Evolutionary conservation across 75 land plant species (phyloP).

Genomic region (Pinus albicaulis): DNA sequence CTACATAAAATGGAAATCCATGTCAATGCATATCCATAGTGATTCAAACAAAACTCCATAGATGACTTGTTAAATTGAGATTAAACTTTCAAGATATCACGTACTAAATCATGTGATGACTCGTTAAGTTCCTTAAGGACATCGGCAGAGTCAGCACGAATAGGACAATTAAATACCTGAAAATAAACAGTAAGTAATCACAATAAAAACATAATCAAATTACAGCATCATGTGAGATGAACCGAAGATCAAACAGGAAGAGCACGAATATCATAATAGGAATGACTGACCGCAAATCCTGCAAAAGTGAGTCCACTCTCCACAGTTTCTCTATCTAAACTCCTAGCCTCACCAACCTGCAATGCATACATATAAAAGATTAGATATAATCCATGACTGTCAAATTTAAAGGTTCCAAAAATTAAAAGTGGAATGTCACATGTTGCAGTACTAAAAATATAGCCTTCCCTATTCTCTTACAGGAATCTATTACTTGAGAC

Average conservation of each 20-base stretch:
- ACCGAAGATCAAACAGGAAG: background rate
- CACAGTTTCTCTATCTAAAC: slow-evolving; percentile 78
- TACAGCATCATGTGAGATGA: slow-evolving; percentile 4
- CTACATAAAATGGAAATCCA: slow-evolving; percentile 32
- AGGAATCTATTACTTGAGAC: no score
- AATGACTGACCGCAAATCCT: slow-evolving; percentile 87
- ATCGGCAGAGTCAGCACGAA: slow-evolving; percentile 80
- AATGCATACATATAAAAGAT: background rate
- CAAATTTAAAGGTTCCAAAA: background rate
- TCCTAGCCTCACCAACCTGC: slow-evolving; percentile 94
- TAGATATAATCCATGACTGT: background rate
- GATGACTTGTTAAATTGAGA: background rate
- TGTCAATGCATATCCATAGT: background rate
- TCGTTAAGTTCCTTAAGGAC: slow-evolving; percentile 80
- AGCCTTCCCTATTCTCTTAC: background rate
- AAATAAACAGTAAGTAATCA: slow-evolving; percentile 4
- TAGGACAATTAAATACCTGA: slow-evolving; percentile 98
- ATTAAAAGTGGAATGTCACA: background rate
- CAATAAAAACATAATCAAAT: background rate
- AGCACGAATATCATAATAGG: background rate
- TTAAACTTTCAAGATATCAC: background rate
- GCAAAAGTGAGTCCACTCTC: slow-evolving; percentile 80
- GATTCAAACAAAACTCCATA: background rate
- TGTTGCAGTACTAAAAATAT: background rate
- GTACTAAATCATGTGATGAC: slow-evolving; percentile 97